Base-by-base conservation (phyloP, 2,329 filamentous ascomycete genomes). In the Xylariaceae sp. region DNA sequence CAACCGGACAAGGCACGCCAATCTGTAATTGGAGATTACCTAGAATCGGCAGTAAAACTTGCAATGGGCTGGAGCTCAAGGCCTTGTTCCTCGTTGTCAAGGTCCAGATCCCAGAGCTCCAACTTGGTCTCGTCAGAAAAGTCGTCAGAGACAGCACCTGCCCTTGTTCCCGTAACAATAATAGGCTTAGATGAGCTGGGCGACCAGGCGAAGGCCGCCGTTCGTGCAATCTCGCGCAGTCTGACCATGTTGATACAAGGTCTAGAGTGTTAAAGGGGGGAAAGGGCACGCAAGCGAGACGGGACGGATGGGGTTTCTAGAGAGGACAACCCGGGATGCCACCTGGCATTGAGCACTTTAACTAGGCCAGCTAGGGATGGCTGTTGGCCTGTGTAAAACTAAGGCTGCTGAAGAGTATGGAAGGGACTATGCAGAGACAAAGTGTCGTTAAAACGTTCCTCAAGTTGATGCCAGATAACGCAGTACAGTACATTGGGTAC, bases 101-200 rank as follows among this genome's bases (percentile, higher is more conserved):
- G 73, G 59, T 79, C 82, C 51, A 98, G 73, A 66, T 97, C 88
- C 92, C 92, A 98, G 45, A 98, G 74, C 70, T 98, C 92, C 41
- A 98, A 71, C 68, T 90, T 90, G 49, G 88, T 96, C 63, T 97
- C 89, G 64, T 92, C 92, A 18, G 92, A 97, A 67, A 98, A 98
- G 65, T 97, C 89, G 54, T 87, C 89, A 66, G 94, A 88, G 29
- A 98, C 88, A 55, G 92, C 92, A 48, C 92, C 92, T 46, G 92
- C 89, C 54, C 89, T 83, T 32, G 92, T 98, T 55, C 92, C 92
- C 18, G 92, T 98, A 44, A 88, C 90, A 50, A 98, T 73, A 53
- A 94, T 73, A 54, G 90, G 88, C 53, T 82, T 79, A 27, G 78
- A 76, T 35, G 86, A 69, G 54, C 82, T 85, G 17, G 89, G 85